Evolutionary conservation across 306 rosid genomes (phyloP), one percentile per base, ranked within the genome.

Genomic region (Prunus mira): DNA sequence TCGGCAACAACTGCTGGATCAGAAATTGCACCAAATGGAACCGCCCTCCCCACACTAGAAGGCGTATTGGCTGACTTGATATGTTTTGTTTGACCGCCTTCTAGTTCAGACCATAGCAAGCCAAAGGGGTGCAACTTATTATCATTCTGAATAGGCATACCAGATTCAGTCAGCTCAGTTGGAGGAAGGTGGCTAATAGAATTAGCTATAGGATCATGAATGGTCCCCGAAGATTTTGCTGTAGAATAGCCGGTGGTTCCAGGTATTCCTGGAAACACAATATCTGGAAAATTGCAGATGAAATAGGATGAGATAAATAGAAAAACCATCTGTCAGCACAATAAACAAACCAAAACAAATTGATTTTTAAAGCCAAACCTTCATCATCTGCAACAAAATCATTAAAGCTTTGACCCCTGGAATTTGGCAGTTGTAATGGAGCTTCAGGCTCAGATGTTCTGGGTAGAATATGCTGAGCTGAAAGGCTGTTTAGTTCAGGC

Each of bases 61-160:
- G 88, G 70, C 12, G 52, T 19, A 75, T 58, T 68, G 65, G 84
- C 75, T 20, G 76, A 38, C 73, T 85, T 81, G 19, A 75, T 54
- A 62, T 79, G 81, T 55, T 77, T 81, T 27, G 67, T n/a, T 67
- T 79, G 85, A 45, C 77, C 28, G 43, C 85, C 78, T 83, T 85
- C 88, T 34, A 88, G 81, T 82, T 88, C 91, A 61, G 89, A 88
- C 91, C 87, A 85, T 45, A 85, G 83, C 80, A 85, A 81, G 67
- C 91, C 91, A 76, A 88, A 85, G 17, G 89, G 91, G 69, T 85
- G 91, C 86, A 88, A 71, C 78, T 79, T 85, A 66, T 60, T 61
- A 73, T 83, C 89, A 60, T 80, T 76, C 70, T 83, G 86, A 75
- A 57, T 58, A 15, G 76, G 73, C 75, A 85, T 54, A 52, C 80